Base-by-base conservation (phyloP, 2,329 filamentous ascomycete genomes). In the Sporothrix brunneoviolacea region DNA sequence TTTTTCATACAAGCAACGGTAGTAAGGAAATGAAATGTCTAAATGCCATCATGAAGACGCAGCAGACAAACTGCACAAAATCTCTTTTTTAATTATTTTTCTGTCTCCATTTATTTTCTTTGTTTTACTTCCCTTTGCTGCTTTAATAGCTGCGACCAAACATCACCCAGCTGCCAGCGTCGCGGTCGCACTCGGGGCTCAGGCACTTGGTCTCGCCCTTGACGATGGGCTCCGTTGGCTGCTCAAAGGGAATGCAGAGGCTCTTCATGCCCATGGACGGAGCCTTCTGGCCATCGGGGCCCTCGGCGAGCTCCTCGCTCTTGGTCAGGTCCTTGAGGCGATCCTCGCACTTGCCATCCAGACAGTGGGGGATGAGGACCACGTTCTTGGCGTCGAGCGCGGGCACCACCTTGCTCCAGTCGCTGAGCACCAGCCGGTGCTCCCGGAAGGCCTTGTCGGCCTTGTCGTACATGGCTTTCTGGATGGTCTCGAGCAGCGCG, bases 281-380 rank as follows among this genome's bases (percentile, higher is more conserved):
- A 16, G 71, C 68, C 62, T 73, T 74, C 58, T 77, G 74, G 58
- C 72, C 70, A 56, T 79, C 76, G 43, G 77, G 73, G 30, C 80
- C 62, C 61, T 65, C 59, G 58, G 61, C 54, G n/a, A 52, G 19
- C 52, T 83, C 83, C 60, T 83, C 86, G 57, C 86, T 84, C 38
- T 86, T 88, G 56, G 88, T 95, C 65, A 91, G 76, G 51, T 94
- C 89, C 80, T 97, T 97, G 73, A 97, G 89, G 67, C 88, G 82
- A 61, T 96, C 91, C 70, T 96, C 91, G 64, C 91, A 97, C 65
- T 87, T 82, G 58, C 72, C 70, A 32, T 80, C 86, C 55, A 91
- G 74, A 66, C 94, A 98, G 75, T 89, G 87, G 48, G 91, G 91
- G 58, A 97, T 94, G 54, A 97, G 74, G 38, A 94, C 84, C 38